Base-by-base conservation (phyloP, 331 rosid species). In the Pyrus hybrid region DNA sequence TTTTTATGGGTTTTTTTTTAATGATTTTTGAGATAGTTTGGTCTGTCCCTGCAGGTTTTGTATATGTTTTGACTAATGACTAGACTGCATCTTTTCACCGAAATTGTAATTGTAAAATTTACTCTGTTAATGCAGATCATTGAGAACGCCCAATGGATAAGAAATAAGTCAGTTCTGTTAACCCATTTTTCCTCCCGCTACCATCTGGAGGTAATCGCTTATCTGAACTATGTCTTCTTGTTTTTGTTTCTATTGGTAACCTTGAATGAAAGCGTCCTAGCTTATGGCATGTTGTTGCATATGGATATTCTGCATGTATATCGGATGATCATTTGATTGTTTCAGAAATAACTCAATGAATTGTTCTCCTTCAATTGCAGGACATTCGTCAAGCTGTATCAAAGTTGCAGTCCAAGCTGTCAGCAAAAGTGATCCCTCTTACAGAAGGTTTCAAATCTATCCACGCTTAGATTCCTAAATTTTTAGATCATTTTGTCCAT, bases 121-220 rank as follows among this genome's bases (percentile, higher is more conserved):
- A 47, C 60, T 71, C 54, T 71, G 22, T 79, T 70, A 23, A 67
- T 78, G 91, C 87, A 94, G 97, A 74, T 91, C 45, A 85, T 94
- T 57, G 91, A 87, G 80, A 88, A 94, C 64, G 90, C 95, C 23
- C 82, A 87, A 72, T 92, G 99, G 99, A 91, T 94, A 74, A 91
- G 97, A 80, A 94, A 88, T 85, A 94, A 94, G 83, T 83, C 96
- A 6, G 84, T 91, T 87, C 66, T 94, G 61, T 84, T 94, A 81
- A 94, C 99, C 67, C 99, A 92, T 88, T 94, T 94, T 84, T 94
- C 99, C 32, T 85, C 99, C n/a, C 88, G 99, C 77, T 94, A 94
- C 82, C 88, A 71, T 77, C 7, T 89, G 69, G 99, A 90, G 99
- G 99, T 94, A 85, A 86, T 64, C 26, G 25, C 71, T 32, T 23